A percentile compares a stretch with the other conserved stretches of the same genome.
These are phyloP conservation scores for Phytopythium mirpurense DNA, from an alignment of 352 stramenopile genomes.

Conservation along the genomic window DNA sequence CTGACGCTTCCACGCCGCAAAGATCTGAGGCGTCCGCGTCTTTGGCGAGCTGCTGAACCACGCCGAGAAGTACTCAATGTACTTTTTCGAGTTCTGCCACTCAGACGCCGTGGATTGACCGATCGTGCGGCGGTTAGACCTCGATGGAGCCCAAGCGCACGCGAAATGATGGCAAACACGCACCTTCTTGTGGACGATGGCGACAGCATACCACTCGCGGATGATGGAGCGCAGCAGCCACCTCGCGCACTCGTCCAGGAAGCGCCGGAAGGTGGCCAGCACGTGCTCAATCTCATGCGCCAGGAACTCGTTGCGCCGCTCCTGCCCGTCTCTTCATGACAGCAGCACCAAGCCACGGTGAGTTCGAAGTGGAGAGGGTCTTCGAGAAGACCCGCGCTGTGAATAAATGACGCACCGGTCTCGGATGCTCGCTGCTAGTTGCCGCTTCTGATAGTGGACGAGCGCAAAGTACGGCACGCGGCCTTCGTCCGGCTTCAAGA, in stretches of 20 bases:
- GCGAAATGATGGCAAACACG: neutral
- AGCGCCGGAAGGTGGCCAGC: slow-evolving; percentile 42
- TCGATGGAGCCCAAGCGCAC: neutral
- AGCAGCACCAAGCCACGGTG: neutral
- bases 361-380: slow-evolving; percentile 1
- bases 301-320: slow-evolving; percentile 53
- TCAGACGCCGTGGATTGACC: neutral
- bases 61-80: slow-evolving; percentile 62
- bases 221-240: slow-evolving; percentile 50
- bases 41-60: slow-evolving; percentile 62
- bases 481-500: slow-evolving; percentile 14
- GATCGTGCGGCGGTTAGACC: neutral
- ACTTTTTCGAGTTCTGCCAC: slow-evolving; percentile 60
- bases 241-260: slow-evolving; percentile 40
- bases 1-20: slow-evolving; percentile 44
- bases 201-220: slow-evolving; percentile 61
- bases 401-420: slow-evolving; percentile 54
- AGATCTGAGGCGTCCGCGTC: slow-evolving; percentile 46
- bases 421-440: slow-evolving; percentile 39
- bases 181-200: slow-evolving; percentile 62
- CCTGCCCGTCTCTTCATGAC: slow-evolving; percentile 21
- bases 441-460: slow-evolving; percentile 53
- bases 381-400: neutral
- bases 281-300: slow-evolving; percentile 50
- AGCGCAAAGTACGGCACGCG: slow-evolving; percentile 55